A percentile compares a stretch with the other conserved stretches of the same genome.
These are phyloP conservation scores for Zymoseptoria crescenta DNA, from an alignment of 2,329 filamentous ascomycete species.

Conservation along the genomic window DNA sequence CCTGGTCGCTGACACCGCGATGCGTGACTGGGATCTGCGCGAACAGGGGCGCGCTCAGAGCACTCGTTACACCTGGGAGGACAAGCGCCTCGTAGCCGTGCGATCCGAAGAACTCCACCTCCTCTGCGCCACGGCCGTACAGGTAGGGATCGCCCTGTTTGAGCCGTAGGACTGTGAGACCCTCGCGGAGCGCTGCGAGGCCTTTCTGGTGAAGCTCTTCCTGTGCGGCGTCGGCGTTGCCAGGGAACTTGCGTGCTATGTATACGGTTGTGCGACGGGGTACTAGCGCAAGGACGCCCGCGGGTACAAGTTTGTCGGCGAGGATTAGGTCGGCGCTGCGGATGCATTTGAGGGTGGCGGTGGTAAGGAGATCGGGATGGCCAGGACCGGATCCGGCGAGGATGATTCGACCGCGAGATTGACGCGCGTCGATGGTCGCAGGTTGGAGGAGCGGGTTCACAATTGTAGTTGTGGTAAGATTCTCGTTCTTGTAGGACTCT, in stretches of 20 bases:
- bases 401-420: constrained; percentile 62
- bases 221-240: constrained; percentile 89
- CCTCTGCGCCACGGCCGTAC: constrained; percentile 90
- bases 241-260: constrained; percentile 95
- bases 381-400: constrained; percentile 89
- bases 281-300: constrained; percentile 78
- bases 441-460: constrained; percentile 24
- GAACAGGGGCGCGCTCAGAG: constrained; percentile 79
- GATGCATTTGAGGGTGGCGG: constrained; percentile 70
- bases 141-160: constrained; percentile 98
- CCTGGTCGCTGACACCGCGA: constrained; percentile 80
- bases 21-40: constrained; percentile 83
- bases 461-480: constrained; percentile 24
- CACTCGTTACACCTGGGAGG: constrained; percentile 83
- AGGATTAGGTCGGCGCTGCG: constrained; percentile 68
- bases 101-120: constrained; percentile 72
- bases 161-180: constrained; percentile 74
- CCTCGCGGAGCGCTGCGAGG: constrained; percentile 57
- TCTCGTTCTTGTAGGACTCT: constrained; percentile 54
- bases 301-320: constrained; percentile 78
- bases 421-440: constrained; percentile 23
- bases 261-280: constrained; percentile 81
- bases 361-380: constrained; percentile 83
- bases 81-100: constrained; percentile 62
- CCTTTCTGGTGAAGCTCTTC: constrained; percentile 78